Evolutionary conservation across 2,329 filamentous ascomycete species (phyloP), one percentile per base, ranked within the genome.

Genomic region (Ophiostoma populinum): DNA sequence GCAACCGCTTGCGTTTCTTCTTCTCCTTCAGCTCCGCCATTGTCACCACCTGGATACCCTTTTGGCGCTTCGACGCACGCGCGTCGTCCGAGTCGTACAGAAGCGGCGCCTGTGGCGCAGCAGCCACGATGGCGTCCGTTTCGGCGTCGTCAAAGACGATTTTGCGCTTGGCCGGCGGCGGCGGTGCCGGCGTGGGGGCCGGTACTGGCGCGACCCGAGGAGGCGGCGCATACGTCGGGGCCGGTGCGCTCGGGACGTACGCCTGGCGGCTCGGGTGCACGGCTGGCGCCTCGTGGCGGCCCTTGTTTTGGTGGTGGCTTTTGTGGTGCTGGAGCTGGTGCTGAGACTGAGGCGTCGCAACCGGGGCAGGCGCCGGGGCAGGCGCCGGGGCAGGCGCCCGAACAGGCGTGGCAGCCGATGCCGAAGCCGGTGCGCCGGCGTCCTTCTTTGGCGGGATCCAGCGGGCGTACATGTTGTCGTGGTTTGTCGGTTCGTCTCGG

Each of bases 371-470:
- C n/a, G n/a, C n/a, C n/a, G n/a, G n/a, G n/a, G n/a, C n/a, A n/a
- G n/a, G n/a, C n/a, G n/a, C n/a, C n/a, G n/a, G n/a, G n/a, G n/a
- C n/a, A n/a, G n/a, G n/a, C n/a, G n/a, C n/a, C n/a, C n/a, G n/a
- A n/a, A n/a, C n/a, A n/a, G n/a, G n/a, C n/a, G n/a, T n/a, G n/a
- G n/a, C n/a, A n/a, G n/a, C n/a, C n/a, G n/a, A n/a, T n/a, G n/a
- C n/a, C n/a, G n/a, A n/a, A n/a, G n/a, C n/a, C n/a, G 24, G 22
- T 12, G 22, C 18, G 20, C 25, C 11, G 34, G 29, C 10, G 24
- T 32, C 36, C 10, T 47, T 40, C 43, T 55, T 55, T 1, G 51
- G 40, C 6, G 54, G 51, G 1, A 58, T 47, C 36, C 56, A 58
- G 43, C 55, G 48, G 12, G 50, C 51, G 41, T 58, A 58, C 46